Evolutionary conservation across 768 basidiomycete genomes (phyloP).

Genomic region (Candolleomyces efflorescens): DNA sequence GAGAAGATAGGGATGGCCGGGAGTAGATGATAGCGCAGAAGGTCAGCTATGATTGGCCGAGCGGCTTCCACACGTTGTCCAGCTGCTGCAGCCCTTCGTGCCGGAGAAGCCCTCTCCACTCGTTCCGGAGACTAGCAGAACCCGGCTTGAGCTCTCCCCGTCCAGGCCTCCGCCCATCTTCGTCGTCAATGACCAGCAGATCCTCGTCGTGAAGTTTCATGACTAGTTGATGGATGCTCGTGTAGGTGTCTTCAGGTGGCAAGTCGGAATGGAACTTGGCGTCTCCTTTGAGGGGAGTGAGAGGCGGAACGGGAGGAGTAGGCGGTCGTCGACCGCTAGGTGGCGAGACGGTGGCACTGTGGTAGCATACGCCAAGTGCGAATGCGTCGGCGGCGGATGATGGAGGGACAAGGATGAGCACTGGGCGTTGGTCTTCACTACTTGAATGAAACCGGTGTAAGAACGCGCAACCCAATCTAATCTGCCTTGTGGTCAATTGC

Average conservation of each 20-base stretch:
- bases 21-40: no score
- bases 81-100: not conserved
- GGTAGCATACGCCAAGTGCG: not conserved
- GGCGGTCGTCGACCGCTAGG: not conserved
- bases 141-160: not conserved
- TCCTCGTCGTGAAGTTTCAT: slow-evolving; percentile 5
- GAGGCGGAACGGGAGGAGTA: not conserved
- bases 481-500: not conserved
- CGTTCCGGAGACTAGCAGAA: not conserved
- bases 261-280: not conserved
- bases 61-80: not conserved
- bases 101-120: not conserved
- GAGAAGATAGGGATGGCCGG: no score
- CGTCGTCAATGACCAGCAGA: not conserved
- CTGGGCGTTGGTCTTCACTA: not conserved
- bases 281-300: not conserved
- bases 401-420: not conserved
- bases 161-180: not conserved
- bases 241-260: not conserved
- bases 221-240: not conserved
- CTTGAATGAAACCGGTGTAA: not conserved
- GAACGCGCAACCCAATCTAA: not conserved
- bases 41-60: no score
- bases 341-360: not conserved
- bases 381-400: not conserved